phyloP scores from a whole-genome alignment of 2,329 filamentous ascomycete species.

The Beauveria varroae region DNA sequence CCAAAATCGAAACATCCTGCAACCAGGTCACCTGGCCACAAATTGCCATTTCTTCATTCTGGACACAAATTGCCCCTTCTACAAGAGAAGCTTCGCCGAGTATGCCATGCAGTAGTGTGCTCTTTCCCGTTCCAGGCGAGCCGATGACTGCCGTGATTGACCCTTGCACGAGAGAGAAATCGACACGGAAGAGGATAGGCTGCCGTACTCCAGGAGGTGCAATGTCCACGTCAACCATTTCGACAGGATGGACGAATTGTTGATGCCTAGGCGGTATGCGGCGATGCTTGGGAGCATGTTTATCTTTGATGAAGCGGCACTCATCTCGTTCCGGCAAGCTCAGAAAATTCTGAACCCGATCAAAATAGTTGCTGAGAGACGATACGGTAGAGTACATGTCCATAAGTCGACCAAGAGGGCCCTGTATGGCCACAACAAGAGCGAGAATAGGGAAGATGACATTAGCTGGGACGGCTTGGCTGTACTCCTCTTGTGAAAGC shows the following conservation, averaged over 20 bases:
- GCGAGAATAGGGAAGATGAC: background rate
- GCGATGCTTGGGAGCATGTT: background rate
- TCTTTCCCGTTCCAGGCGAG: background rate
- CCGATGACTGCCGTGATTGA: constrained; percentile 4
- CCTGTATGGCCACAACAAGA: constrained; percentile 1
- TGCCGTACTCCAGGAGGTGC: background rate
- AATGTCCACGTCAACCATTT: constrained; percentile 1
- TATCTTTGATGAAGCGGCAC: background rate
- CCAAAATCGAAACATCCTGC: background rate
- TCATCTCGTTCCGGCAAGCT: constrained; percentile 3
- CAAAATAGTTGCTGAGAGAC: background rate
- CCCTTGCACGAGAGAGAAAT: background rate
- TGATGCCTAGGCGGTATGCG: background rate
- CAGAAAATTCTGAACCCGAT: background rate
- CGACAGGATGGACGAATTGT: background rate
- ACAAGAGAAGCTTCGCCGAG: constrained; percentile 5
- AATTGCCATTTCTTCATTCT: constrained; percentile 1
- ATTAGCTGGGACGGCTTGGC: background rate
- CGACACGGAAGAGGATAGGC: constrained; percentile 6
- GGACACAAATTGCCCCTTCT: background rate
- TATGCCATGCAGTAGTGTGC: constrained; percentile 1
- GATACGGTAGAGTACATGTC: background rate
- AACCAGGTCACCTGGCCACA: constrained; percentile 6
- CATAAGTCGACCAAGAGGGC: constrained; percentile 5
- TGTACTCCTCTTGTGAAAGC: background rate